These are phyloP conservation scores for Durotheca rogersii DNA, from an alignment of 495 filamentous ascomycete genomes.

Conservation along the genomic window DNA sequence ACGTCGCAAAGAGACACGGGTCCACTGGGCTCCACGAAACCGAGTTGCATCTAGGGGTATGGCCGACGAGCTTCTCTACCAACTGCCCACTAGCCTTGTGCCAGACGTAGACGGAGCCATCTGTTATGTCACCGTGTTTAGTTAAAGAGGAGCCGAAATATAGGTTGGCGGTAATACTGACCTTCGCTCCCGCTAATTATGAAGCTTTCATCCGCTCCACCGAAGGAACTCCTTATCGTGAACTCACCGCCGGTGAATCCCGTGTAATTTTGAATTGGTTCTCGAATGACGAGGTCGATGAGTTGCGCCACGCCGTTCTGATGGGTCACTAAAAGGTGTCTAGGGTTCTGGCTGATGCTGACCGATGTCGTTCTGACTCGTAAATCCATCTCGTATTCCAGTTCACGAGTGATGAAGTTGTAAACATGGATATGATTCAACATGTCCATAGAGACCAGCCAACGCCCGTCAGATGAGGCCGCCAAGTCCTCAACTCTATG, in stretches of 20 bases:
- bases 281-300: constrained; percentile 71
- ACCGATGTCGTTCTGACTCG: constrained; percentile 71
- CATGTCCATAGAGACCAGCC: constrained; percentile 74
- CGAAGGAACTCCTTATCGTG: constrained; percentile 80
- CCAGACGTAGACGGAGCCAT: constrained; percentile 83
- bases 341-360: constrained; percentile 75
- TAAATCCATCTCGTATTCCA: constrained; percentile 70
- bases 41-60: constrained; percentile 78
- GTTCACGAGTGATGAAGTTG: constrained; percentile 70
- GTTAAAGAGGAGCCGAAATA: constrained; percentile 17
- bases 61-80: constrained; percentile 74
- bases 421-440: constrained; percentile 75
- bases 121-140: constrained; percentile 54
- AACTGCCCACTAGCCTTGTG: constrained; percentile 75
- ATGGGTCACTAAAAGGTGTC: constrained; percentile 79
- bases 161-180: constrained; percentile 37
- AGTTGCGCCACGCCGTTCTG: constrained; percentile 71
- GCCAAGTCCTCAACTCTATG: constrained; percentile 83
- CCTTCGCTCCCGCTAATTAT: constrained; percentile 91
- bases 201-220: constrained; percentile 88
- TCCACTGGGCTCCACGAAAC: constrained; percentile 86
- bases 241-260: constrained; percentile 71
- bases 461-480: constrained; percentile 74
- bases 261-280: constrained; percentile 68
- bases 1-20: constrained; percentile 84